Evolutionary conservation across 1,284 basidiomycete genomes (phyloP).

Genomic region (Pisolithus thermaeus): DNA sequence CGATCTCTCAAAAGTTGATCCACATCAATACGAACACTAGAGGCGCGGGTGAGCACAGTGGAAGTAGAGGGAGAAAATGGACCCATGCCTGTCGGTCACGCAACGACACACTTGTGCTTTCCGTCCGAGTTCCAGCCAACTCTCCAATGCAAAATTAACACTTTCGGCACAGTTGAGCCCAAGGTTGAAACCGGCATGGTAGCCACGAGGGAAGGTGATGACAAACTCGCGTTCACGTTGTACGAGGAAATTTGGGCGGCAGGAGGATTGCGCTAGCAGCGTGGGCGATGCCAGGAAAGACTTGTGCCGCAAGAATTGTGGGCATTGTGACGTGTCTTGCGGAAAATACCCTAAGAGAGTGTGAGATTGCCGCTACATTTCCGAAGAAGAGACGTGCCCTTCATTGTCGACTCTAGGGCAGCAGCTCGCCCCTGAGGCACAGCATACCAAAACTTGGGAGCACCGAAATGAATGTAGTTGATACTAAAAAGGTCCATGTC

Average conservation of each 20-base stretch:
- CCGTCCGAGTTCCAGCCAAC: conserved; percentile 88
- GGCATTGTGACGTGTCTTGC: conserved; percentile 76
- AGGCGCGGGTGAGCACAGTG: conserved; percentile 3
- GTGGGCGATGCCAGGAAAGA: conserved; percentile 92
- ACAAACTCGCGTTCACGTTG: conserved; percentile 94
- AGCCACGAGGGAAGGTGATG: conserved; percentile 91
- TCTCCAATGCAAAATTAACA: conserved; percentile 95
- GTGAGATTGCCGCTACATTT: conserved; percentile 1
- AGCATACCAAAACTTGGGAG: conserved; percentile 96
- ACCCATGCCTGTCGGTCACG: conserved; percentile 69
- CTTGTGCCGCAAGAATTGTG: conserved; percentile 95
- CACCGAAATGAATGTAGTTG: conserved; percentile 99
- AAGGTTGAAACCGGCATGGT: conserved; percentile 96
- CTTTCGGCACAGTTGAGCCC: conserved; percentile 98
- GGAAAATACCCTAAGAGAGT: conserved; percentile 72
- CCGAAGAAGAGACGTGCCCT: conserved; percentile 41
- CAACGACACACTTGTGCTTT: conserved; percentile 82
- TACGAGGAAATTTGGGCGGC: conserved; percentile 83
- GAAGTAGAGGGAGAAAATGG: background rate
- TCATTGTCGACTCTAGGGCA: conserved; percentile 78
- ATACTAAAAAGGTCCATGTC: conserved; percentile 98
- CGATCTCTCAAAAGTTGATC: conserved; percentile 71
- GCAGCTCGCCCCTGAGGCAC: conserved; percentile 81
- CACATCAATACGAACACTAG: conserved; percentile 87
- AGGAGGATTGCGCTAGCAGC: conserved; percentile 73